Conservation (phyloP, 169 alveolate species). For the Prorocentrum cordatum region DNA sequence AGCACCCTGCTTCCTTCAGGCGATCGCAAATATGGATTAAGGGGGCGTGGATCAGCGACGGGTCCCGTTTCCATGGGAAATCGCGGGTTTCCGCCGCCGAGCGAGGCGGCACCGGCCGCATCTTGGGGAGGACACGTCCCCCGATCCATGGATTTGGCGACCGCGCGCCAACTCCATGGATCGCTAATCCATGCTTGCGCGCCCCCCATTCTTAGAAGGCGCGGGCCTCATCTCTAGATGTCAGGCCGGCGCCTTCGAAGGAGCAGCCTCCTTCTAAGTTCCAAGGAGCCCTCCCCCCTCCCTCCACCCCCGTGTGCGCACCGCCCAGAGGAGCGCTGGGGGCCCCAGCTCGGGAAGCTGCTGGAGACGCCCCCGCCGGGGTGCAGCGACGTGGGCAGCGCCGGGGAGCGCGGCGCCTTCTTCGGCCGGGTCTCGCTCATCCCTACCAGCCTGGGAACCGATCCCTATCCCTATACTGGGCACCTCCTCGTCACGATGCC, state of each 20-base stretch:
- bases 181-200: not conserved
- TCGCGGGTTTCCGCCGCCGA: no score
- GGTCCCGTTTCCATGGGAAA: no score
- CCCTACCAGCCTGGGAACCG: no score
- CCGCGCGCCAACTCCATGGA: not conserved
- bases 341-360: constrained; percentile 13
- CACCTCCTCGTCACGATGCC: no score
- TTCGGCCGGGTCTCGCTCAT: constrained; percentile 50
- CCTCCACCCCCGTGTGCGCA: not conserved
- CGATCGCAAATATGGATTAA: no score
- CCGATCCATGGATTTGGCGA: no score
- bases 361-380: constrained; percentile 35
- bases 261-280: not conserved
- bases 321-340: constrained; percentile 20
- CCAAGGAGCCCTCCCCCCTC: not conserved
- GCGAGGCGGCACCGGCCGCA: no score
- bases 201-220: no score
- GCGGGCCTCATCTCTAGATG: not conserved
- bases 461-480: no score
- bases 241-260: not conserved
- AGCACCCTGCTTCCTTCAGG: no score
- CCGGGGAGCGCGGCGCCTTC: constrained; percentile 17
- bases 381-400: constrained; percentile 45
- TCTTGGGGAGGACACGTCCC: no score
- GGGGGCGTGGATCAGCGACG: no score